These are phyloP conservation scores for Fusarium oxysporum DNA, from an alignment of 2,329 filamentous ascomycete species.

Conservation along the genomic window DNA sequence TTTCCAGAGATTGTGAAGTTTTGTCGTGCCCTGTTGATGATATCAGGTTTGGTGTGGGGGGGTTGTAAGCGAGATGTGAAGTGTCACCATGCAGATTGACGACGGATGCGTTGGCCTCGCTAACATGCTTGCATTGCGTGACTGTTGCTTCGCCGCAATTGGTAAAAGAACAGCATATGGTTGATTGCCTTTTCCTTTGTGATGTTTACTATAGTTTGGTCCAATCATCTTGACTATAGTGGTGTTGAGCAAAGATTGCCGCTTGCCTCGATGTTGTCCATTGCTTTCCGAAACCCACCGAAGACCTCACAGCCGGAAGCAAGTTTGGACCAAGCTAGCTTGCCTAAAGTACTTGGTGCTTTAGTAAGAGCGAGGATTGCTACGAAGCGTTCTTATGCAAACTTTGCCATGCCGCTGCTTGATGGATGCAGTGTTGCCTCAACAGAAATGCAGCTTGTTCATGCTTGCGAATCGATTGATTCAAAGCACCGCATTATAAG, in stretches of 20 bases:
- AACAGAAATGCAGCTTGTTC: background rate
- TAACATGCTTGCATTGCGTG: background rate
- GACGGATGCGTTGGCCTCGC: background rate
- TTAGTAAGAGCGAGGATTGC: fast-evolving
- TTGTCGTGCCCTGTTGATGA: background rate
- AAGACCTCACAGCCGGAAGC: fast-evolving
- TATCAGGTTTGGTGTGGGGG: background rate
- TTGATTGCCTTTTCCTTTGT: background rate
- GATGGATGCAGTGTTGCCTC: background rate
- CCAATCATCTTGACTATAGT: fast-evolving
- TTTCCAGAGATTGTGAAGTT: background rate
- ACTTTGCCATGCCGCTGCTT: background rate
- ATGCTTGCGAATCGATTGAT: background rate
- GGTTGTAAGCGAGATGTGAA: background rate
- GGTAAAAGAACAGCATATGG: background rate
- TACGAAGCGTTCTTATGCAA: background rate
- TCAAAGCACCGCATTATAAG: fast-evolving
- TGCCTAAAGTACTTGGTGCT: background rate
- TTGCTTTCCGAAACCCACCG: background rate
- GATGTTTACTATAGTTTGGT: no score
- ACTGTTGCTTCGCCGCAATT: background rate
- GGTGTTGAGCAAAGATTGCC: background rate
- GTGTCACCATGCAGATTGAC: background rate
- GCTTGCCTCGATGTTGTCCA: background rate
- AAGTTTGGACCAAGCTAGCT: background rate